Conservation (phyloP, 2,329 filamentous ascomycete genomes). For the Monilinia fructigena region DNA sequence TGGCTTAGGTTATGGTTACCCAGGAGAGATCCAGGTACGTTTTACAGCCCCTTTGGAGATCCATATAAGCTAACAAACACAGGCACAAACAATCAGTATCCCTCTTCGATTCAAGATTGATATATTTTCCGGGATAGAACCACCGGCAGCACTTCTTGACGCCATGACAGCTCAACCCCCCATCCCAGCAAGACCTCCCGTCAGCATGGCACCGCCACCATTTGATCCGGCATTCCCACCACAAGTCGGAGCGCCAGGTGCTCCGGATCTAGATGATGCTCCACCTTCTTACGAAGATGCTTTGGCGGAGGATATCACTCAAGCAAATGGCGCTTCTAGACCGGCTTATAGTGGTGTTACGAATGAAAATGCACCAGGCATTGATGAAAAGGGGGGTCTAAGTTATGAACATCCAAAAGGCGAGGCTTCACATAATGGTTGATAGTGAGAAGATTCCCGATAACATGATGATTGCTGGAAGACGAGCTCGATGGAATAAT, state of each 20-base stretch:
- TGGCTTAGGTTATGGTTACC: constrained; percentile 71
- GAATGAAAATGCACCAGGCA: constrained; percentile 54
- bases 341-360: constrained; percentile 67
- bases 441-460: background rate
- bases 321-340: constrained; percentile 65
- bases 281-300: constrained; percentile 95
- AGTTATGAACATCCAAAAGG: constrained; percentile 8
- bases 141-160: constrained; percentile 72
- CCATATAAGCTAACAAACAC: constrained; percentile 27
- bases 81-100: constrained; percentile 74
- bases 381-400: constrained; percentile 34
- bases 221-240: constrained; percentile 58
- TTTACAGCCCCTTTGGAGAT: background rate
- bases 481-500: background rate
- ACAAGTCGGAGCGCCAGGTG: constrained; percentile 50
- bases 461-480: background rate
- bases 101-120: constrained; percentile 77
- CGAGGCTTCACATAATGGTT: constrained; percentile 11
- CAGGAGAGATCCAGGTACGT: constrained; percentile 44
- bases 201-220: constrained; percentile 32
- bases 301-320: constrained; percentile 71
- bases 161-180: constrained; percentile 49
- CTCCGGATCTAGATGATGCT: constrained; percentile 64
- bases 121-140: constrained; percentile 84
- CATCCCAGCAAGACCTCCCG: constrained; percentile 30